Percentiles rank a stretch among this genome's conserved stretches.
Conservation (phyloP, 1,139 yeast genomes). For the Kodamaea alishanica region DNA sequence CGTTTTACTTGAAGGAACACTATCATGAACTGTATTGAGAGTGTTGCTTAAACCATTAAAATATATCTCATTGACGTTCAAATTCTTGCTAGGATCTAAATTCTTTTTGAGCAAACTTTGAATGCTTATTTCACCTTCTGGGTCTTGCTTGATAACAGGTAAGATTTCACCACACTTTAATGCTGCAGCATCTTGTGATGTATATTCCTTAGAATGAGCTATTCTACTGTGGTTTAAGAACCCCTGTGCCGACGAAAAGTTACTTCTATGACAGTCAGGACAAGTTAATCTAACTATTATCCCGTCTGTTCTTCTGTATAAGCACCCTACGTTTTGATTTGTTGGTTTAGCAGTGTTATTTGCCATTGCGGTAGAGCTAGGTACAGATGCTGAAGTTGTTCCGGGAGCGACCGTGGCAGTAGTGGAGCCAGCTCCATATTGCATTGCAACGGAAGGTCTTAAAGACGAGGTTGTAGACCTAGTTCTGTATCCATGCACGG, state of each 20-base stretch:
- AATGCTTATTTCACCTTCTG: conserved; percentile 47
- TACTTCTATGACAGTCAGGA: conserved; percentile 62
- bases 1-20: conserved; percentile 5
- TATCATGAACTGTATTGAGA: conserved; percentile 16
- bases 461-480: conserved; percentile 50
- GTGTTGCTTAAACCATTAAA: conserved; percentile 33
- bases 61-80: conserved; percentile 39
- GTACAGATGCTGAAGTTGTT: conserved; percentile 1
- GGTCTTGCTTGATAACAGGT: conserved; percentile 58
- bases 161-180: conserved; percentile 61
- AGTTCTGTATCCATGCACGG: conserved; percentile 39
- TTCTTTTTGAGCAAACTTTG: conserved; percentile 38
- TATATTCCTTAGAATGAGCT: conserved; percentile 69
- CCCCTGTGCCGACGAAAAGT: conserved; percentile 78
- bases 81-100: conserved; percentile 38
- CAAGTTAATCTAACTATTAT: conserved; percentile 65
- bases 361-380: background rate
- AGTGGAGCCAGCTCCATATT: conserved; percentile 6
- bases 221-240: conserved; percentile 72
- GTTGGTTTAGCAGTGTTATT: conserved; percentile 8
- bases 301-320: conserved; percentile 71
- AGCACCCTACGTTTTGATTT: conserved; percentile 46
- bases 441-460: conserved; percentile 28
- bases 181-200: conserved; percentile 76
- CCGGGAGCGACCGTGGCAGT: conserved; percentile 6